Conservation (phyloP, 352 stramenopile species). For the Phytophthora litchii region DNA sequence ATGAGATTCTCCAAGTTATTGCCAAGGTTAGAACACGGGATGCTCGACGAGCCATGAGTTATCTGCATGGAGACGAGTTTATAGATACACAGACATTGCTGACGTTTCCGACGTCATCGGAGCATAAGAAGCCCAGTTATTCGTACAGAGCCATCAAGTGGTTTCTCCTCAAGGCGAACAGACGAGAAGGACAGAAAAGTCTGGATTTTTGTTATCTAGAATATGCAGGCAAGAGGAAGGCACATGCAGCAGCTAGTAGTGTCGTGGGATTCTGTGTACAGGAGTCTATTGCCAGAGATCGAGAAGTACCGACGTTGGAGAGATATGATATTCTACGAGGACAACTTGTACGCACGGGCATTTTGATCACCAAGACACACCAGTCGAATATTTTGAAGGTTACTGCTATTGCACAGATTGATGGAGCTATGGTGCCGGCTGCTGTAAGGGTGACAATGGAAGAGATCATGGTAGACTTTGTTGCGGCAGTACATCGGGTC, state of each 20-base stretch:
- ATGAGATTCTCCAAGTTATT: conserved; percentile 69
- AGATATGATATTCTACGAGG: conserved; percentile 66
- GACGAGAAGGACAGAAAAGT: conserved; percentile 43
- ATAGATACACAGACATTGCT: conserved; percentile 73
- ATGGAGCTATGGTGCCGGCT: conserved; percentile 48
- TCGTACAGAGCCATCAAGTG: conserved; percentile 80
- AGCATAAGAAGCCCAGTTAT: conserved; percentile 59
- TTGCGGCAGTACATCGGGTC: conserved; percentile 58
- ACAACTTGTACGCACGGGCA: conserved; percentile 61
- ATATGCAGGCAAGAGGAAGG: conserved; percentile 70
- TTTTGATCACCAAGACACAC: conserved; percentile 80
- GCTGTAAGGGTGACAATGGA: conserved; percentile 48
- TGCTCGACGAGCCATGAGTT: conserved; percentile 53
- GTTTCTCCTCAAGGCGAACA: conserved; percentile 38
- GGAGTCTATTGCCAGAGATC: conserved; percentile 64
- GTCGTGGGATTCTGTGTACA: conserved; percentile 84
- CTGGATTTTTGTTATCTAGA: conserved; percentile 83
- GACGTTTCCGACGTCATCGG: conserved; percentile 63
- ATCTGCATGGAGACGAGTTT: conserved; percentile 58
- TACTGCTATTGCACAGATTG: conserved; percentile 75
- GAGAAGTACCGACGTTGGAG: conserved; percentile 70
- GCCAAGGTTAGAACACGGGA: conserved; percentile 63
- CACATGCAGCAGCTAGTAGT: conserved; percentile 36
- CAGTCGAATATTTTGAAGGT: conserved; percentile 75
- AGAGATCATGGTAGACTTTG: conserved; percentile 72